A percentile compares a stretch with the other conserved stretches of the same genome.
Evolutionary conservation across 73 alveolate species (phyloP).

Genomic region (Stentor coeruleus): DNA sequence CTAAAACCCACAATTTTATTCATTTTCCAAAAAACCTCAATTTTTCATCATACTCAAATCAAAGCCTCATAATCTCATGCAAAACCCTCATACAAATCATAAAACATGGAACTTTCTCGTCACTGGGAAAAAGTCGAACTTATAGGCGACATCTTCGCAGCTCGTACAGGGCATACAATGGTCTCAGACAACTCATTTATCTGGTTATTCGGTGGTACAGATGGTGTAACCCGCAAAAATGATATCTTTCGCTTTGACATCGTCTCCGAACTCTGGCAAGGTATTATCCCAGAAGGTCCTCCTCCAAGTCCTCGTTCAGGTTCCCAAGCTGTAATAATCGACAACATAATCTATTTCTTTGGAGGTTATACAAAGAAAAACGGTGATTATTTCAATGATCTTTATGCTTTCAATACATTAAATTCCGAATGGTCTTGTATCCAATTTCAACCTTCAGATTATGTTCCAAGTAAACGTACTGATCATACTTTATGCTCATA

Average conservation of each 20-base stretch:
- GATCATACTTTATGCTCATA: constrained; percentile 44
- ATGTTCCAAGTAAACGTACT: constrained; percentile 32
- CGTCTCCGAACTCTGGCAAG: constrained; percentile 43
- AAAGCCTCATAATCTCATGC: too few relatives aligned
- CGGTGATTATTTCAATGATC: constrained; percentile 73
- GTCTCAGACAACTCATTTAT: constrained; percentile 39
- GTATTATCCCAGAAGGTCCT: constrained; percentile 39
- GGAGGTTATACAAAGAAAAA: constrained; percentile 80
- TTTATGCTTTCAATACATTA: constrained; percentile 35
- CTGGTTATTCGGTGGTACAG: constrained; percentile 75
- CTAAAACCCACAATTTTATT: too few relatives aligned
- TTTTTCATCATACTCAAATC: too few relatives aligned
- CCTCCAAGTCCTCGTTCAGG: constrained; percentile 70
- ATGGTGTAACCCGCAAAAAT: constrained; percentile 62
- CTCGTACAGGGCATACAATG: constrained; percentile 73
- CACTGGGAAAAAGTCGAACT: constrained; percentile 33
- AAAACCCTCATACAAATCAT: too few relatives aligned
- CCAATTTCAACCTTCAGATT: neutral
- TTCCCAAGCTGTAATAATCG: constrained; percentile 49
- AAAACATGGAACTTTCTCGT: neutral
- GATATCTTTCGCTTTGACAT: constrained; percentile 51
- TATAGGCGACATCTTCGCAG: constrained; percentile 33
- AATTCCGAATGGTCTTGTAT: constrained; percentile 36
- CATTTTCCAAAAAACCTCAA: too few relatives aligned
- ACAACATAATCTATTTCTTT: constrained; percentile 52